Conservation (phyloP, 805 yeast species). For the Sugiyamaella boreocaroliniensis region DNA sequence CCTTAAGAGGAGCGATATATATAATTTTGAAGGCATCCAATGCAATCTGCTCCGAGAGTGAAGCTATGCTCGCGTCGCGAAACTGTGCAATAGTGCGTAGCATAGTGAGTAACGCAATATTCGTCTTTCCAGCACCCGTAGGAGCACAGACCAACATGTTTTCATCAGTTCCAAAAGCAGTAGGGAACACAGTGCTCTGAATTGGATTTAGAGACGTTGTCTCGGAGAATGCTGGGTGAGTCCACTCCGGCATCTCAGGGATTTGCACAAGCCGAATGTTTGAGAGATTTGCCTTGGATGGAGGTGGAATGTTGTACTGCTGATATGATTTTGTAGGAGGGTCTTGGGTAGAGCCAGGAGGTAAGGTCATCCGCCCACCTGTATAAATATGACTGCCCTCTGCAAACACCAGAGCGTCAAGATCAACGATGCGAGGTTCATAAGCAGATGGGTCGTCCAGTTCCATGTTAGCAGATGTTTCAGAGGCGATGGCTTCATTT, state of each 20-base stretch:
- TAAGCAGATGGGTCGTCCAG: background rate
- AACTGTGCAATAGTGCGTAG: slow-evolving; percentile 54
- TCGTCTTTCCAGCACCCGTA: slow-evolving; percentile 98
- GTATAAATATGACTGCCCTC: slow-evolving; percentile 69
- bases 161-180: slow-evolving; percentile 64
- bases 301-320: slow-evolving; percentile 89
- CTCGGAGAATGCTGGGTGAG: slow-evolving; percentile 64
- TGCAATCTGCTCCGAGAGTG: slow-evolving; percentile 42
- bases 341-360: slow-evolving; percentile 76
- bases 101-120: slow-evolving; percentile 83
- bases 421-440: slow-evolving; percentile 49
- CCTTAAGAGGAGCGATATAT: slow-evolving; percentile 89
- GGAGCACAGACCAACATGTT: slow-evolving; percentile 91
- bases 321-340: slow-evolving; percentile 63
- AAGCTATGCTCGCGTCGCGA: slow-evolving; percentile 31
- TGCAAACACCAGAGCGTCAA: slow-evolving; percentile 58
- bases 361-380: slow-evolving; percentile 60
- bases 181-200: slow-evolving; percentile 75
- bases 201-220: slow-evolving; percentile 67
- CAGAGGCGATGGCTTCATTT: background rate
- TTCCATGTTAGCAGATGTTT: background rate
- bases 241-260: slow-evolving; percentile 71
- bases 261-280: slow-evolving; percentile 48
- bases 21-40: slow-evolving; percentile 64
- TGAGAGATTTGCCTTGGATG: slow-evolving; percentile 35